Percentiles rank a stretch among this genome's conserved stretches.
Evolutionary conservation across 1,284 basidiomycete species (phyloP).

Genomic region (Taiwanofungus camphoratus): DNA sequence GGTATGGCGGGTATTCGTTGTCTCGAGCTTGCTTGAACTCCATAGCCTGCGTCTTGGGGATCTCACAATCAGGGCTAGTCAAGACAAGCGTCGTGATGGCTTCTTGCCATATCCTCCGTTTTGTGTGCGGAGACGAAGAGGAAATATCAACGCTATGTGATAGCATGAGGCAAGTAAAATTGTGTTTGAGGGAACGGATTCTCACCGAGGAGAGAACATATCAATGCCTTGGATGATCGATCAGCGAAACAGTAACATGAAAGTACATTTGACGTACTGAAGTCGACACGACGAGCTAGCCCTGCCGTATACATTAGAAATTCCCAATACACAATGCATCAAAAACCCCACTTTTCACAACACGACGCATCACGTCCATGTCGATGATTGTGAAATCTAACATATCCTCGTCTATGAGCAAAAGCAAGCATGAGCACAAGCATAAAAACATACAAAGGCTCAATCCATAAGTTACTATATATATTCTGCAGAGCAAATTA

Average conservation of each 20-base stretch:
- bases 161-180: neutral
- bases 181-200: neutral
- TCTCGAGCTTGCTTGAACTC: conserved; percentile 52
- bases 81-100: conserved; percentile 66
- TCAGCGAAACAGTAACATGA: conserved; percentile 1
- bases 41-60: conserved; percentile 58
- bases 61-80: conserved; percentile 52
- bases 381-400: conserved; percentile 67
- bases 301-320: conserved; percentile 29
- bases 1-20: conserved; percentile 65
- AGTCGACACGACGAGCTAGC: conserved; percentile 63
- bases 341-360: conserved; percentile 49
- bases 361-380: conserved; percentile 40
- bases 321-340: neutral
- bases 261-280: conserved; percentile 43
- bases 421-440: neutral
- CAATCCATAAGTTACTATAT: conserved; percentile 62
- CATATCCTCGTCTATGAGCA: conserved; percentile 3
- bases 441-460: conserved; percentile 45
- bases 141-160: conserved; percentile 53
- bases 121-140: conserved; percentile 56
- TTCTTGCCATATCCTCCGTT: conserved; percentile 81
- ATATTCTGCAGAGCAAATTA: conserved; percentile 41
- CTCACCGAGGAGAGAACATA: conserved; percentile 69
- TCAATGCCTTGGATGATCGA: conserved; percentile 50